phyloP scores from a whole-genome alignment of 75 land plant species.

The Azolla pinnata region DNA sequence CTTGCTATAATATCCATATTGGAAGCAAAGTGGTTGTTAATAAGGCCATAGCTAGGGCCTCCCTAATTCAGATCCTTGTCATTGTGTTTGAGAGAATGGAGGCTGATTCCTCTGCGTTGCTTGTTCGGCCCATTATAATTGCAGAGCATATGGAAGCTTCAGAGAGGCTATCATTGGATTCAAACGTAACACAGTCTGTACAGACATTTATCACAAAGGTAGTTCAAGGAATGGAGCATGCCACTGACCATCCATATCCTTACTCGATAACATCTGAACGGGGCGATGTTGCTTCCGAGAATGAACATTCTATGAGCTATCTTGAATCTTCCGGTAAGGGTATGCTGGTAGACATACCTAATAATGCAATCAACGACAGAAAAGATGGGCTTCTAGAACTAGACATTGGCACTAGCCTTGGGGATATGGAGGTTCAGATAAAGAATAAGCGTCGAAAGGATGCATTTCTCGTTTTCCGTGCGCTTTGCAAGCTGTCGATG shows the following conservation, averaged over 20 bases:
- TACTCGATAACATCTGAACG: constrained; percentile 58
- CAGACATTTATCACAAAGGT: constrained; percentile 93
- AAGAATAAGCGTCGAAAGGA: constrained; percentile 89
- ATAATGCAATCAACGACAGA: constrained; percentile 87
- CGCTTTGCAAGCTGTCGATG: constrained; percentile 96
- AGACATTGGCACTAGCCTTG: constrained; percentile 65
- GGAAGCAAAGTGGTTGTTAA: constrained; percentile 76
- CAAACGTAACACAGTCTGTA: constrained; percentile 57
- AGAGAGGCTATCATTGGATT: constrained; percentile 41
- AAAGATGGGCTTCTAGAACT: constrained; percentile 74
- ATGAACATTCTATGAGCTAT: constrained; percentile 67
- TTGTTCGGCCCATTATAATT: constrained; percentile 86
- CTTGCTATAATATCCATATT: constrained; percentile 86
- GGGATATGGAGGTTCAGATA: constrained; percentile 90
- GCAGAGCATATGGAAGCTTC: constrained; percentile 89
- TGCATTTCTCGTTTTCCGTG: constrained; percentile 92
- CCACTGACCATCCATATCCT: constrained; percentile 53
- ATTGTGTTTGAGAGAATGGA: constrained; percentile 97
- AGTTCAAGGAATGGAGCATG: constrained; percentile 86
- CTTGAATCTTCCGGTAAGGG: constrained; percentile 93
- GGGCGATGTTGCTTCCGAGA: constrained; percentile 72
- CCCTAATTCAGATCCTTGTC: constrained; percentile 92
- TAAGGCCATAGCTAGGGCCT: constrained; percentile 95
- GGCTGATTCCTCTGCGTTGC: constrained; percentile 91
- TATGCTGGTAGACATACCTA: constrained; percentile 97